Conservation (phyloP, 306 rosid genomes). For the Purshia tridentata region DNA sequence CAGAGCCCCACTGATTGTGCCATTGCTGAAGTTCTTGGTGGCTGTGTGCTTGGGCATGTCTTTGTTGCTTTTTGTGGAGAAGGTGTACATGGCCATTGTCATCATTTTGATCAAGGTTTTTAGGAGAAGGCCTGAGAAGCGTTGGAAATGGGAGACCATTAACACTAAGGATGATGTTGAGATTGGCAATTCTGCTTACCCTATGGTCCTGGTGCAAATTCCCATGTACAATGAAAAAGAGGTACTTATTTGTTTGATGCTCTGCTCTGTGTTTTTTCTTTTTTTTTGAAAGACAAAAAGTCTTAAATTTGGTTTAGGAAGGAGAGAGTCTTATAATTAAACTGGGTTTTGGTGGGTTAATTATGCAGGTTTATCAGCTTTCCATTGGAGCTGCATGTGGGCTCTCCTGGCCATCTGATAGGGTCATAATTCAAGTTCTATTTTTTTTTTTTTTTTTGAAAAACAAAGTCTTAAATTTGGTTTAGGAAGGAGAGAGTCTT, state of each 20-base stretch:
- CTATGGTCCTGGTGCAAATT: conserved; percentile 47
- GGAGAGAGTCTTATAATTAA: background rate
- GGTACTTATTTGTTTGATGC: background rate
- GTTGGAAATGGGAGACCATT: conserved; percentile 74
- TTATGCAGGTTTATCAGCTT: conserved; percentile 38
- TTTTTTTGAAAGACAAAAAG: background rate
- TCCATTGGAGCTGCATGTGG: conserved; percentile 46
- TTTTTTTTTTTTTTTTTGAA: too few species aligned
- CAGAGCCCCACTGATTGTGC: conserved; percentile 64
- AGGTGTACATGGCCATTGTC: conserved; percentile 78
- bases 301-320: background rate
- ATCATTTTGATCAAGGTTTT: conserved; percentile 55
- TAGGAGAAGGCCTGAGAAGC: conserved; percentile 53
- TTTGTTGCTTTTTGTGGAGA: conserved; percentile 69
- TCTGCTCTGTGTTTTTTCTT: background rate
- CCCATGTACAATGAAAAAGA: conserved; percentile 45
- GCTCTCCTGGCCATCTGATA: conserved; percentile 42
- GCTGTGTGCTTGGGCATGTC: conserved; percentile 68
- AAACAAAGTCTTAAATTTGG: too few species aligned
- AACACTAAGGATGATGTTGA: conserved; percentile 64
- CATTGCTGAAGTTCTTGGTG: conserved; percentile 51
- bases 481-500: too few species aligned
- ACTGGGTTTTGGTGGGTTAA: background rate
- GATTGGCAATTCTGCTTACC: conserved; percentile 45
- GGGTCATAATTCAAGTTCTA: conserved; percentile 41